These are phyloP conservation scores for Trichomonas vaginalis DNA, from an alignment of 208 protist genomes.

Conservation along the genomic window DNA sequence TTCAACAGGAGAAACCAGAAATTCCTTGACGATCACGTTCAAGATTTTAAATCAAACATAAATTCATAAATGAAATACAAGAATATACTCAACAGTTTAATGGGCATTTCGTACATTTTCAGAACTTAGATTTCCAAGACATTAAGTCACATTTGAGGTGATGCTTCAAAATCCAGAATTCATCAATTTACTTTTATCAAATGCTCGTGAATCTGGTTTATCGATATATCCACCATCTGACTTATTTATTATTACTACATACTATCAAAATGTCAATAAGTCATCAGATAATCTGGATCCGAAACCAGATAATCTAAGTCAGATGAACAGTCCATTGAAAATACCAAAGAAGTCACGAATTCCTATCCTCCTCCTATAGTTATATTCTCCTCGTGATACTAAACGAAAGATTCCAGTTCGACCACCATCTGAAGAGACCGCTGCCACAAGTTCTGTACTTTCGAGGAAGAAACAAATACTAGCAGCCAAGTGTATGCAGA, in stretches of 20 bases:
- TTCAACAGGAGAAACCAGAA: not conserved
- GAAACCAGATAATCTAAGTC: not conserved
- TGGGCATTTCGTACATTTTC: not conserved
- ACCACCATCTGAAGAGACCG: not conserved
- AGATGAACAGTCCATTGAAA: not conserved
- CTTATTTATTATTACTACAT: not conserved
- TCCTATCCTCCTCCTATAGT: not conserved
- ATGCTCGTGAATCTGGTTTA: not conserved
- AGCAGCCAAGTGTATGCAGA: not conserved
- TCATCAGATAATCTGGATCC: not conserved
- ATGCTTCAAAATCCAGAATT: not conserved
- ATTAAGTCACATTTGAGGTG: not conserved
- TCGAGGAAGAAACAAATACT: not conserved
- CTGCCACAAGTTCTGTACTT: not conserved
- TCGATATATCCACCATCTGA: not conserved
- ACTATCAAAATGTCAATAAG: not conserved
- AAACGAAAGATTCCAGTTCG: not conserved
- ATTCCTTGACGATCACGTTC: not conserved
- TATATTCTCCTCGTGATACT: not conserved
- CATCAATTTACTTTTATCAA: not conserved
- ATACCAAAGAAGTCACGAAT: not conserved
- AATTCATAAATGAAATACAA: not conserved
- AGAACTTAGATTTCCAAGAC: not conserved
- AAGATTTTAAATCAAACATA: not conserved
- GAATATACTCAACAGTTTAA: not conserved